phyloP scores from a whole-genome alignment of 2,329 filamentous ascomycete genomes.

The Scedosporium aurantiacum region DNA sequence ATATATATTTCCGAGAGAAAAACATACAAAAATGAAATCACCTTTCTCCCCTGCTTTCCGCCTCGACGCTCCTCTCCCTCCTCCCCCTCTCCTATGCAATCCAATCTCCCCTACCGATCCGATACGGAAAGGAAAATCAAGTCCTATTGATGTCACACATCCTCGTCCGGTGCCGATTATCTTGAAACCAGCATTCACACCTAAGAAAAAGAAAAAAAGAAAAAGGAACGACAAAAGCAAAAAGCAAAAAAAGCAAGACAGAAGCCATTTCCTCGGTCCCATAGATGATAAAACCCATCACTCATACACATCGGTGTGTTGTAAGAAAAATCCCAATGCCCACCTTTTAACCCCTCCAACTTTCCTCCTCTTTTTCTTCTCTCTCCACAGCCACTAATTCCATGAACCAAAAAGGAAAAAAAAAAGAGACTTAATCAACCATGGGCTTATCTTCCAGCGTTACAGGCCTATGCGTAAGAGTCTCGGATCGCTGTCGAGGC shows the following conservation, averaged over 20 bases:
- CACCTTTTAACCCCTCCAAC: neutral
- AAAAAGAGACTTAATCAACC: slow-evolving; percentile 28
- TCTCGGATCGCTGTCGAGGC: neutral
- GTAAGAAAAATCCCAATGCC: neutral
- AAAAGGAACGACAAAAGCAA: neutral
- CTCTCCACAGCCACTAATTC: neutral
- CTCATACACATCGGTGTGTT: neutral
- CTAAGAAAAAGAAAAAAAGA: neutral
- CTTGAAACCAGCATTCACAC: neutral
- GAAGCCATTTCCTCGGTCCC: neutral
- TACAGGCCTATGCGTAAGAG: slow-evolving; percentile 27
- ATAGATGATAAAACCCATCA: slow-evolving; percentile 17
- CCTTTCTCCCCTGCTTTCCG: neutral
- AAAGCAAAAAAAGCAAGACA: slow-evolving; percentile 17
- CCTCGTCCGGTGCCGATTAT: neutral
- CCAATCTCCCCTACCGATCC: neutral
- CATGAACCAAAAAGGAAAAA: neutral
- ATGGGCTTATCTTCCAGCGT: slow-evolving; percentile 42
- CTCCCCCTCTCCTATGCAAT: neutral
- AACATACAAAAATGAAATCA: neutral
- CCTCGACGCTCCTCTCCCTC: neutral
- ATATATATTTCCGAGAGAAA: neutral
- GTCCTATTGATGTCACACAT: neutral
- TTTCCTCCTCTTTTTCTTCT: neutral
- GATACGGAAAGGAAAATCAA: neutral